Base-by-base conservation (phyloP, 1,139 yeast species). In the Pichia sp. region DNA sequence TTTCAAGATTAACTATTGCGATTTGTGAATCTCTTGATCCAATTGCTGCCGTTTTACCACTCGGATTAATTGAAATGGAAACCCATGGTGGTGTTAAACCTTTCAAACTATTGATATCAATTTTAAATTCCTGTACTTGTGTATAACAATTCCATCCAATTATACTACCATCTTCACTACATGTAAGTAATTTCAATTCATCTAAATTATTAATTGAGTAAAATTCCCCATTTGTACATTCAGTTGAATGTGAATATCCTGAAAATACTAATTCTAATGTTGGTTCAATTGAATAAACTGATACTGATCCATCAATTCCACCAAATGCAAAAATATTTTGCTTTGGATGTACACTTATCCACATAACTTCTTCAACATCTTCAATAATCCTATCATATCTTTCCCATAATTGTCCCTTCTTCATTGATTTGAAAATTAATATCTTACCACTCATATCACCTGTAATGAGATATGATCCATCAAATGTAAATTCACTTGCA, bases 371-470 rank as follows among this genome's bases (percentile, higher is more conserved):
- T 61, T 87, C 96, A 38, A 88, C 95, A 68, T 90, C 97, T 64
- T 87, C 91, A 57, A 88, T 72, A 58, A 84, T 82, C 43, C 82
- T 84, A 56, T 80, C 75, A 43, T 42, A 56, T 63, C 77, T 73
- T 59, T 74, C 77, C 98, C 98, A 91, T 58, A 80, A 78, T 66
- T 89, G 88, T 34, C 95, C 96, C 44, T 84, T 83, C 64, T 84
- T 83, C 44, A 76, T 70, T 2, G 90, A 72, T 64, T 81, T 80
- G 73, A 86, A 88, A 16, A 90, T 83, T 60, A 88, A 77, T 41
- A 93, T 74, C 60, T 81, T 81, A 52, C 99, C 99, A 50, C 82
- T 83, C 99, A 93, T 93, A 68, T 95, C 99, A 46, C 93, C 98
- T 9, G 97, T 86, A 11, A 93, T 78, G 44, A 87, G 74, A 64